Conservation (phyloP, 257 asterid genomes). For the Lantana camara region DNA sequence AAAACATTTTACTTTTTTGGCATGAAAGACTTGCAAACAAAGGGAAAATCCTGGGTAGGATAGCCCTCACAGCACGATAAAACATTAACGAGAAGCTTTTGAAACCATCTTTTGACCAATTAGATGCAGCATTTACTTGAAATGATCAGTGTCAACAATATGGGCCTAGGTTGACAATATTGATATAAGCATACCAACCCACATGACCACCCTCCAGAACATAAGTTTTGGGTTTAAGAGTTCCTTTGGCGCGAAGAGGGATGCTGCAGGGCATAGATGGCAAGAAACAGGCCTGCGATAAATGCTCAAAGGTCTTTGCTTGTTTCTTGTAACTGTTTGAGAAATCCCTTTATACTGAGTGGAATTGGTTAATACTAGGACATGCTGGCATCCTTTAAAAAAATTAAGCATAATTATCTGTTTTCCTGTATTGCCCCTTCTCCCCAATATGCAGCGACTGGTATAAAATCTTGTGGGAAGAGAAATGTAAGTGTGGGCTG, state of each 20-base stretch:
- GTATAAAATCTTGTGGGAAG: constrained; percentile 22
- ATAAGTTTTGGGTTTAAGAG: background rate
- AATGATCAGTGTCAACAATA: background rate
- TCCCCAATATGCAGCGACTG: constrained; percentile 10
- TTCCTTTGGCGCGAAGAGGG: background rate
- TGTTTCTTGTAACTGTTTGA: background rate
- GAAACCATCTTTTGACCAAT: background rate
- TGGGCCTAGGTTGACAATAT: background rate
- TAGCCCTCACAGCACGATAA: background rate
- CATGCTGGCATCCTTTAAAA: background rate
- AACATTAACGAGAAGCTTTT: background rate
- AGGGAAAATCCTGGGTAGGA: background rate
- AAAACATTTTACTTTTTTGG: background rate
- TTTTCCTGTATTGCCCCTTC: constrained; percentile 1
- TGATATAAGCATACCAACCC: background rate
- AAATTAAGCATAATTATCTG: constrained; percentile 3
- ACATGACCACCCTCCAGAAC: background rate
- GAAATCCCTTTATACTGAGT: constrained; percentile 1
- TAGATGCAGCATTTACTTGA: background rate
- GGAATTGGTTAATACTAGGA: background rate
- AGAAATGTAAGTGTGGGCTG: constrained; percentile 5
- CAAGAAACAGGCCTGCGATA: background rate
- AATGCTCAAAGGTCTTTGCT: background rate
- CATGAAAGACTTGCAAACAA: background rate
- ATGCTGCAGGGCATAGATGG: background rate